Conservation (phyloP, 257 asterid genomes). For the Perilla frutescens region DNA sequence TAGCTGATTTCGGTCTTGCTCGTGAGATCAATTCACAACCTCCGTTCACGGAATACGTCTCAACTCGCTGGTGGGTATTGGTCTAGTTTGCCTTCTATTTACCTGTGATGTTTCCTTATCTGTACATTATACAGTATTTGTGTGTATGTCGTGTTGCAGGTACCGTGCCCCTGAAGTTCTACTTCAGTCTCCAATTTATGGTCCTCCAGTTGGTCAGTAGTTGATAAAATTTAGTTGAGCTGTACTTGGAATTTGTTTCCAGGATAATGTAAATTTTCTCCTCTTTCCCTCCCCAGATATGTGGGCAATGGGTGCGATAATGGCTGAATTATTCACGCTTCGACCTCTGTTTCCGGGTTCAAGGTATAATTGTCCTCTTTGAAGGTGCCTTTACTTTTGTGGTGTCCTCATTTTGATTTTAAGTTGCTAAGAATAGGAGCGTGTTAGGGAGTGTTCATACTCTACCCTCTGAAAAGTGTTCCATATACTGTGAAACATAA, state of each 20-base stretch:
- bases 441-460: not conserved
- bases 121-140: slow-evolving; percentile 19
- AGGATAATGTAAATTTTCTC: not conserved
- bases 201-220: slow-evolving; percentile 90
- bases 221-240: slow-evolving; percentile 15
- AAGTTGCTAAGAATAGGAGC: not conserved
- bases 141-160: slow-evolving; percentile 53
- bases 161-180: slow-evolving; percentile 98
- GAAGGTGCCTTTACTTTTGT: not conserved
- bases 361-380: slow-evolving; percentile 51
- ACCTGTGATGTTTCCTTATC: not conserved
- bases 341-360: slow-evolving; percentile 95
- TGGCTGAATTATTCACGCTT: slow-evolving; percentile 87
- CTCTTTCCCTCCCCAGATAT: slow-evolving; percentile 56
- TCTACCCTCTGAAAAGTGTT: slow-evolving; percentile 9
- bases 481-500: not conserved
- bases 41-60: slow-evolving; percentile 94
- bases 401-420: no score
- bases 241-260: not conserved
- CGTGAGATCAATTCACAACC: slow-evolving; percentile 91
- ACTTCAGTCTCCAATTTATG: slow-evolving; percentile 82
- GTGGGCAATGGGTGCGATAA: slow-evolving; percentile 99
- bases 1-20: slow-evolving; percentile 98
- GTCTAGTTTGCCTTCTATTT: slow-evolving; percentile 20
- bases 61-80: slow-evolving; percentile 89